These are phyloP conservation scores for Beauveria bassiana DNA, from an alignment of 2,329 filamentous ascomycete species.

Conservation along the genomic window DNA sequence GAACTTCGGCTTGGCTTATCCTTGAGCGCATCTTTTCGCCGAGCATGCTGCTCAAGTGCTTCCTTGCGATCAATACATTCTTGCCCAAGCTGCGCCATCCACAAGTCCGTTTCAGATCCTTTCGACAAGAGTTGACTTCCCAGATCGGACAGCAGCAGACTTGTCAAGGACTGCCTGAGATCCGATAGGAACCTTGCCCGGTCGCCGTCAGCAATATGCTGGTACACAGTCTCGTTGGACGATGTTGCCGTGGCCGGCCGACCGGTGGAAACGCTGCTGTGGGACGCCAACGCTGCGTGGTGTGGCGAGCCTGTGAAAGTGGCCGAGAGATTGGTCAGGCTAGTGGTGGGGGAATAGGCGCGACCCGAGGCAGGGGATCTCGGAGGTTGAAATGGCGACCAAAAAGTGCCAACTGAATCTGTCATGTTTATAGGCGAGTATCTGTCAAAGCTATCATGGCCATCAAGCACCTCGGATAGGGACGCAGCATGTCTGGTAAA, in stretches of 20 bases:
- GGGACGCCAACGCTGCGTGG: slow-evolving; percentile 35
- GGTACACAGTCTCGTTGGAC: slow-evolving; percentile 58
- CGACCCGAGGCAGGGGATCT: slow-evolving; percentile 55
- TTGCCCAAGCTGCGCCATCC: slow-evolving; percentile 66
- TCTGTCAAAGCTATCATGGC: slow-evolving; percentile 62
- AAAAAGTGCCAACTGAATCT: slow-evolving; percentile 74
- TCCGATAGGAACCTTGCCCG: slow-evolving; percentile 73
- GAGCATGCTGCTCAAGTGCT: slow-evolving; percentile 40
- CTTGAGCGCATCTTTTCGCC: slow-evolving; percentile 32
- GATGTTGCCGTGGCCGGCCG: slow-evolving; percentile 60
- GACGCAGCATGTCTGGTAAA: slow-evolving; percentile 48
- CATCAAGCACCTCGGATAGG: slow-evolving; percentile 59
- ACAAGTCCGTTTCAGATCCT: slow-evolving; percentile 87
- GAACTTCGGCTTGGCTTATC: slow-evolving; percentile 33
- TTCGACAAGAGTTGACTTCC: slow-evolving; percentile 78
- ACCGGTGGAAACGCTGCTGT: slow-evolving; percentile 39
- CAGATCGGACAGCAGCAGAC: slow-evolving; percentile 80
- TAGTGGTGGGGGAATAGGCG: slow-evolving; percentile 55
- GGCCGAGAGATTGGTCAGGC: slow-evolving; percentile 48
- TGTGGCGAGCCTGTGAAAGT: slow-evolving; percentile 38
- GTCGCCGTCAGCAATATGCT: slow-evolving; percentile 55
- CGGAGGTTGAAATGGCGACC: slow-evolving; percentile 74
- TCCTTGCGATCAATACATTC: slow-evolving; percentile 58
- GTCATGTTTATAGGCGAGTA: slow-evolving; percentile 57
- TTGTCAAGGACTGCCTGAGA: slow-evolving; percentile 71